A percentile compares a stretch with the other conserved stretches of the same genome.
These are phyloP conservation scores for Candida glaebosa DNA, from an alignment of 805 yeast genomes.

Conservation along the genomic window DNA sequence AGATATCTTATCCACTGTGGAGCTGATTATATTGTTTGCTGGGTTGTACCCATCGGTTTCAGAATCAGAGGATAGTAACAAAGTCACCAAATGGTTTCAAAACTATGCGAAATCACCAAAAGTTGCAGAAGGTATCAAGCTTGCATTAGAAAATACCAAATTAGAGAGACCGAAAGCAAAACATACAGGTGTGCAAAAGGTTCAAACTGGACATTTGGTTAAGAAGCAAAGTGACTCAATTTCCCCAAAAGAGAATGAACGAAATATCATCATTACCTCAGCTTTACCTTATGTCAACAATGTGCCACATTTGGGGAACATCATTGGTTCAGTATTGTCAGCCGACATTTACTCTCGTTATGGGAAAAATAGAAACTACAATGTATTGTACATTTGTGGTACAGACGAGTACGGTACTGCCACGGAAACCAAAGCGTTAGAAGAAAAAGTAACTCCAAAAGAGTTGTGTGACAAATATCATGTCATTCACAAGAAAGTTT, in stretches of 20 bases:
- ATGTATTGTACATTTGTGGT: constrained; percentile 86
- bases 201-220: constrained; percentile 29
- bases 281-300: constrained; percentile 98
- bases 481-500: constrained; percentile 80
- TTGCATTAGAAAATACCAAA: constrained; percentile 45
- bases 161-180: constrained; percentile 37
- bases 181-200: constrained; percentile 38
- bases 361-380: constrained; percentile 83
- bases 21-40: constrained; percentile 58
- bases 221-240: constrained; percentile 26
- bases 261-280: constrained; percentile 86
- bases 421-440: constrained; percentile 96
- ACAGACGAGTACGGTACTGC: constrained; percentile 99
- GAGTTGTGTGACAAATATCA: constrained; percentile 91
- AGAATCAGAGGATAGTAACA: constrained; percentile 17
- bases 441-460: constrained; percentile 84
- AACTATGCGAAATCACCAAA: constrained; percentile 34
- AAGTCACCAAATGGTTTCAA: constrained; percentile 35
- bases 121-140: constrained; percentile 44
- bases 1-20: constrained; percentile 31
- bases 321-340: constrained; percentile 88
- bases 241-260: constrained; percentile 64
- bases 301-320: constrained; percentile 97
- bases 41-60: constrained; percentile 46
- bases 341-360: constrained; percentile 94